Percentiles rank a stretch among this genome's conserved stretches.
These are phyloP conservation scores for Crithidia brevicula DNA, from an alignment of 208 protist species.

Conservation along the genomic window DNA sequence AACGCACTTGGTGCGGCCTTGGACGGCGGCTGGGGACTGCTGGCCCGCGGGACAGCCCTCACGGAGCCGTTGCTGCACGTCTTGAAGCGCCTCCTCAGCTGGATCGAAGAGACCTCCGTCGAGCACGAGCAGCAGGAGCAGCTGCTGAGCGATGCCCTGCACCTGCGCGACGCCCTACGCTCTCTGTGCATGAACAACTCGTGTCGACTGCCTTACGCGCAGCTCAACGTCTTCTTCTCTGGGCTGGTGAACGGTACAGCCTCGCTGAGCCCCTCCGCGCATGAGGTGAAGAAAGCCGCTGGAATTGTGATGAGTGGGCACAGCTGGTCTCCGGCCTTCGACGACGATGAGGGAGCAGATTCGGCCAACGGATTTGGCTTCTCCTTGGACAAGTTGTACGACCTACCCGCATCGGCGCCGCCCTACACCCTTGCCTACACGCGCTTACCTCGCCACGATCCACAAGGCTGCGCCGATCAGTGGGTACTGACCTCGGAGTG, in stretches of 20 bases:
- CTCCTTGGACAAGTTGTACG: constrained; percentile 1
- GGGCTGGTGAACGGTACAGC: constrained; percentile 38
- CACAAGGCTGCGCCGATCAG: constrained; percentile 26
- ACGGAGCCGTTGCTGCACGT: constrained; percentile 50
- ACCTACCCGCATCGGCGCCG: not conserved
- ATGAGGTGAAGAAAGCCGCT: constrained; percentile 11
- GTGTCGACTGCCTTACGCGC: constrained; percentile 26
- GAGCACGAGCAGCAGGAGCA: constrained; percentile 40
- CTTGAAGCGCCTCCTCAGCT: constrained; percentile 34
- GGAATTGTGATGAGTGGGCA: constrained; percentile 6
- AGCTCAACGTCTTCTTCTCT: constrained; percentile 40
- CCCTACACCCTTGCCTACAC: constrained; percentile 14
- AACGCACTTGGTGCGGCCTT: constrained; percentile 50
- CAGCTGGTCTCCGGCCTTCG: constrained; percentile 13
- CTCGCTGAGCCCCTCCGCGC: not conserved
- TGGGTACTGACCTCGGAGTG: constrained; percentile 38
- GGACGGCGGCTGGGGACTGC: constrained; percentile 46
- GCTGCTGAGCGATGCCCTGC: constrained; percentile 46
- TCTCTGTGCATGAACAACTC: constrained; percentile 55
- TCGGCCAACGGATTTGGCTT: not conserved
- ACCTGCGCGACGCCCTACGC: constrained; percentile 67
- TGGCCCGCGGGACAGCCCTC: constrained; percentile 50
- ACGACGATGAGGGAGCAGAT: constrained; percentile 3
- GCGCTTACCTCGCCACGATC: constrained; percentile 22
- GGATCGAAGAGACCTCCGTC: constrained; percentile 38